Evolutionary conservation across 257 asterid genomes (phyloP).

Genomic region (Gardenia jasminoides): DNA sequence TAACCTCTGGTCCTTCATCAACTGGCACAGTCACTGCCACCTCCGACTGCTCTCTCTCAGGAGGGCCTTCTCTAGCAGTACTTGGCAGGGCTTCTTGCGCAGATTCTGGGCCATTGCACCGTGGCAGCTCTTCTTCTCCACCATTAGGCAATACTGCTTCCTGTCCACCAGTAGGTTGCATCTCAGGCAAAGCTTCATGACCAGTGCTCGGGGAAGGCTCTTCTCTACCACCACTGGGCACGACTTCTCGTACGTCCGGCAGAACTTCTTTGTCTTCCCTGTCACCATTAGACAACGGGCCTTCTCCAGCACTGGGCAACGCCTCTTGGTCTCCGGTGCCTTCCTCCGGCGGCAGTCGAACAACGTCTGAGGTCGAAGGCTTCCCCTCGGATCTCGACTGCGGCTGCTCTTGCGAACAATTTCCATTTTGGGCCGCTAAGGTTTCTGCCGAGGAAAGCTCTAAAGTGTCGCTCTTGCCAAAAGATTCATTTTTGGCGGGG

Average conservation of each 20-base stretch:
- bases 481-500: constrained; percentile 7
- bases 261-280: neutral
- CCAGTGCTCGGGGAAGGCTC: neutral
- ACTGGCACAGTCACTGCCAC: constrained; percentile 2
- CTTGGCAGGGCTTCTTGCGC: constrained; percentile 5
- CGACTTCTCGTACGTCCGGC: neutral
- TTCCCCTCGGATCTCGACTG: neutral
- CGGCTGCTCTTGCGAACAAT: constrained; percentile 3
- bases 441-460: constrained; percentile 18
- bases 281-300: neutral
- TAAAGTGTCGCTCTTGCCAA: neutral
- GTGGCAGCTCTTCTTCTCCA: constrained; percentile 3
- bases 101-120: constrained; percentile 3
- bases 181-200: constrained; percentile 1
- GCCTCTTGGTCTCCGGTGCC: neutral
- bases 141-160: neutral
- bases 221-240: constrained; percentile 13
- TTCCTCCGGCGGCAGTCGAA: constrained; percentile 6
- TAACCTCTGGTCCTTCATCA: neutral
- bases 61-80: constrained; percentile 10
- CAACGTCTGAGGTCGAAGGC: constrained; percentile 3
- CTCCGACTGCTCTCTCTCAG: neutral
- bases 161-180: constrained; percentile 10
- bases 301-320: constrained; percentile 12
- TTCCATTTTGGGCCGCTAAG: constrained; percentile 21